These are phyloP conservation scores for Psilocybe mexicana DNA, from an alignment of 1,284 basidiomycete species.

Conservation along the genomic window DNA sequence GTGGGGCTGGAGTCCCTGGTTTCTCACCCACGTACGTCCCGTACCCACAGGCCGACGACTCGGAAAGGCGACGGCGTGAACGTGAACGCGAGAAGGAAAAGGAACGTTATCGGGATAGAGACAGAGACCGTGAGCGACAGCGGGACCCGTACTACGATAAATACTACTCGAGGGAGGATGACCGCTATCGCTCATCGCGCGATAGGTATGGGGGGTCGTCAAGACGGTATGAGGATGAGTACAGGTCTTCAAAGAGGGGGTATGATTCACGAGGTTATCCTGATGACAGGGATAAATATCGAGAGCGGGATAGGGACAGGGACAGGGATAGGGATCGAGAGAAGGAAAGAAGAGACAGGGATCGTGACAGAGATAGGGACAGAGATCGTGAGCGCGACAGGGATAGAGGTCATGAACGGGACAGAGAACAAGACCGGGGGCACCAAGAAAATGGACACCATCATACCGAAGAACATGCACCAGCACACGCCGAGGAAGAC, in stretches of 20 bases:
- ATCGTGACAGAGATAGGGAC: conserved; percentile 12
- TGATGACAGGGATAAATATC: conserved; percentile 17
- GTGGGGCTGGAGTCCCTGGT: conserved; percentile 14
- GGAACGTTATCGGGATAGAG: conserved; percentile 13
- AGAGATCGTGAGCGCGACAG: conserved; percentile 11
- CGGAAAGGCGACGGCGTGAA: conserved; percentile 6
- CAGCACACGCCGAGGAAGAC: conserved; percentile 10
- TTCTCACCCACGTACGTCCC: conserved; percentile 15
- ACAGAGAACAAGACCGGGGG: conserved; percentile 11
- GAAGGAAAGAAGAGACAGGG: conserved; percentile 12
- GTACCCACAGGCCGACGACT: conserved; percentile 11
- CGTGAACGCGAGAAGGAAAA: conserved; percentile 8
- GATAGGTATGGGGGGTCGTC: conserved; percentile 18
- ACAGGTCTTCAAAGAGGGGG: conserved; percentile 8
- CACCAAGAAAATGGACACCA: conserved; percentile 4
- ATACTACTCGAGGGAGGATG: conserved; percentile 7
- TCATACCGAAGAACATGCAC: background rate
- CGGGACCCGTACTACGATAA: conserved; percentile 7
- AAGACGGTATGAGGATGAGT: conserved; percentile 20
- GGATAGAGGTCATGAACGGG: conserved; percentile 7
- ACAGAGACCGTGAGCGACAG: conserved; percentile 7
- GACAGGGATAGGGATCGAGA: conserved; percentile 15
- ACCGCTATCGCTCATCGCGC: conserved; percentile 9
- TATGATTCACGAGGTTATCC: conserved; percentile 9
- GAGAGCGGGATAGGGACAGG: conserved; percentile 15